Base-by-base conservation (phyloP, 331 rosid genomes). In the Rosa hybrid region DNA sequence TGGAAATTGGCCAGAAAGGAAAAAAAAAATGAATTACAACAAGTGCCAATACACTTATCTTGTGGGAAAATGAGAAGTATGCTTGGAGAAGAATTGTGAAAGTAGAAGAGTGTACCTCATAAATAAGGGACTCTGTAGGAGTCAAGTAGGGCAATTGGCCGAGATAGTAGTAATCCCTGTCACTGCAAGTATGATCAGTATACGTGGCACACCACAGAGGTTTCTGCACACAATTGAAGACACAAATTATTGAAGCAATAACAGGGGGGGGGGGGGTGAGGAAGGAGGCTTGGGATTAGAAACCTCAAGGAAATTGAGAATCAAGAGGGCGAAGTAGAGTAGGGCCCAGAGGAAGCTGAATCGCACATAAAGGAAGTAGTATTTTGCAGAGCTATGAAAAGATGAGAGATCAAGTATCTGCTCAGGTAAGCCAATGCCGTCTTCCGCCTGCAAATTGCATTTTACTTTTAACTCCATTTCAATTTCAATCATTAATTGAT, bases 281-380 rank as follows among this genome's bases (percentile, higher is more conserved):
- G 39, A 34, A 45, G 49, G 49, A 13, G 57, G 34, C 39, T 34
- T 2, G 39, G 56, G 12, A 14, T 50, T 41, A 87, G 90, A 34
- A 81, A 95, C 99, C 99, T 95, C 99, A 39, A 93, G 81, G 89
- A 96, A 96, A 85, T 96, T 96, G 83, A 93, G 89, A 69, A 84
- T 49, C 62, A 96, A 64, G 80, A 96, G 83, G 18, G 97, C 92
- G 76, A 91, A 91, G 87, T 91, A 93, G 83, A 80, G 62, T 44
- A 93, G 90, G 62, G 92, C 78, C 99, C 97, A 34, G 27, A 96
- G 27, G 84, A 88, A 12, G 84, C 87, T 72, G 46, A 44, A 81
- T 75, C 81, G 84, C 49, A 68, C 62, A 77, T 81, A 96, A 17
- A 89, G 23, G 84, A 93, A 96, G 86, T 96, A 96, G 81, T 54